A percentile compares a stretch with the other conserved stretches of the same genome.
Evolutionary conservation across 257 asterid species (phyloP).

Genomic region (Scutellaria galericulata): DNA sequence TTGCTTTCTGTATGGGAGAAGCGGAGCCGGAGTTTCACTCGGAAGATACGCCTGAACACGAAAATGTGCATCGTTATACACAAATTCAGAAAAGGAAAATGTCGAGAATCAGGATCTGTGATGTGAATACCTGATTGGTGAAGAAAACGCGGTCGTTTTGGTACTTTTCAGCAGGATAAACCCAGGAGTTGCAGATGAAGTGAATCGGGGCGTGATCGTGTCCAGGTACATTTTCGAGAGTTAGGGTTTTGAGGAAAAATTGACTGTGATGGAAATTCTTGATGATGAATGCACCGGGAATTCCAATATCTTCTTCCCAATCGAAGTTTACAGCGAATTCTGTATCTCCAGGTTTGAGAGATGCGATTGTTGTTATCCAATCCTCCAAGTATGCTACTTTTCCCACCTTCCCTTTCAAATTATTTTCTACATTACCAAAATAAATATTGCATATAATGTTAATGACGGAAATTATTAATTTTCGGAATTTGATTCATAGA

Average conservation of each 20-base stretch:
- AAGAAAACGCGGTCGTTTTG: slow-evolving; percentile 47
- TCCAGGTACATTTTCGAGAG: slow-evolving; percentile 54
- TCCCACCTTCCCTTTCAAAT: slow-evolving; percentile 56
- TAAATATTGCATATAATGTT: too few species aligned
- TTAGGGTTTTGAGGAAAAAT: slow-evolving; percentile 56
- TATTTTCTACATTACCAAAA: slow-evolving; percentile 27
- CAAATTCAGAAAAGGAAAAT: too few species aligned
- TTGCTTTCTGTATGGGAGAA: slow-evolving; percentile 43
- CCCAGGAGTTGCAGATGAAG: slow-evolving; percentile 63
- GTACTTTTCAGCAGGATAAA: slow-evolving; percentile 49
- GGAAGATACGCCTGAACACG: slow-evolving; percentile 45
- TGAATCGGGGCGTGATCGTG: slow-evolving; percentile 45
- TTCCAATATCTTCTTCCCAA: slow-evolving; percentile 49
- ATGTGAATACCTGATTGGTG: slow-evolving; percentile 38
- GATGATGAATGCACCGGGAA: slow-evolving; percentile 54
- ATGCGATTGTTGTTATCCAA: slow-evolving; percentile 51
- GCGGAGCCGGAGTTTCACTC: slow-evolving; percentile 48
- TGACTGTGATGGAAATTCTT: slow-evolving; percentile 49
- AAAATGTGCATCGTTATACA: background rate
- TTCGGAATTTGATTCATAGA: too few species aligned
- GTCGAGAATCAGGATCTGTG: too few species aligned
- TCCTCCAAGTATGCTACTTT: slow-evolving; percentile 51
- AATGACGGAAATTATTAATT: too few species aligned
- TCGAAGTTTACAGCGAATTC: slow-evolving; percentile 48
- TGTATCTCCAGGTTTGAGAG: slow-evolving; percentile 47